A percentile compares a stretch with the other conserved stretches of the same genome.
Evolutionary conservation across 345 rosid species (phyloP).

Genomic region (Populus davidiana): DNA sequence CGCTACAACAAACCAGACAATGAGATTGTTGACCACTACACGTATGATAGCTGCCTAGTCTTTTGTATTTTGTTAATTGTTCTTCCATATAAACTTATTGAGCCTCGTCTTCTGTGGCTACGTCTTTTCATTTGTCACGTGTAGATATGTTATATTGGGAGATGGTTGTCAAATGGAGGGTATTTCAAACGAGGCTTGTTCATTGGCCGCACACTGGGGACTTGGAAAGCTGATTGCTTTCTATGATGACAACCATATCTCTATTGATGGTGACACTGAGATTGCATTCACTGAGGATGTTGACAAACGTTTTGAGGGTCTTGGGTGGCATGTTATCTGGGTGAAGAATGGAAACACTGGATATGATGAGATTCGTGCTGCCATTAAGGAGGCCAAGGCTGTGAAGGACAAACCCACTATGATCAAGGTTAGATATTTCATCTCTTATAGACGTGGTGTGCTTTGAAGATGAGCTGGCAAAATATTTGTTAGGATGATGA

Average conservation of each 20-base stretch:
- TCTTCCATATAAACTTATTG: background rate
- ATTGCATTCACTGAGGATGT: slow-evolving; percentile 96
- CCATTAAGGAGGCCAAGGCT: slow-evolving; percentile 96
- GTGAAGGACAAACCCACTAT: slow-evolving; percentile 89
- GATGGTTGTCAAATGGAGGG: slow-evolving; percentile 99
- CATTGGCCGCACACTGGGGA: slow-evolving; percentile 98
- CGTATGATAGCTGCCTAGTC: slow-evolving; percentile 38
- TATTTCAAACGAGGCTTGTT: slow-evolving; percentile 82
- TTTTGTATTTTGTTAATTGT: background rate
- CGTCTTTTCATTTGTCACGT: slow-evolving; percentile 8
- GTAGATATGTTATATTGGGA: slow-evolving; percentile 72
- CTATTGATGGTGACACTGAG: slow-evolving; percentile 95
- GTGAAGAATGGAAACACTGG: slow-evolving; percentile 99
- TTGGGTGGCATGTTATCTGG: slow-evolving; percentile 99
- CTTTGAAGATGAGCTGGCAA: background rate
- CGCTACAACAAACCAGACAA: slow-evolving; percentile 78
- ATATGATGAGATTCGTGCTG: slow-evolving; percentile 97
- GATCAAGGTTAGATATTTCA: slow-evolving; percentile 55
- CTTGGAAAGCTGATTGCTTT: slow-evolving; percentile 97
- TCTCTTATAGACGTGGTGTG: background rate
- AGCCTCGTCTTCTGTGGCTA: background rate
- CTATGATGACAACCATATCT: slow-evolving; percentile 98
- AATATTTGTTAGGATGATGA: background rate
- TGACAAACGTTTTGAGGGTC: slow-evolving; percentile 83
- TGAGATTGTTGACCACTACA: slow-evolving; percentile 84